Evolutionary conservation across 805 yeast species (phyloP).

Genomic region (Starmerella davenportii): DNA sequence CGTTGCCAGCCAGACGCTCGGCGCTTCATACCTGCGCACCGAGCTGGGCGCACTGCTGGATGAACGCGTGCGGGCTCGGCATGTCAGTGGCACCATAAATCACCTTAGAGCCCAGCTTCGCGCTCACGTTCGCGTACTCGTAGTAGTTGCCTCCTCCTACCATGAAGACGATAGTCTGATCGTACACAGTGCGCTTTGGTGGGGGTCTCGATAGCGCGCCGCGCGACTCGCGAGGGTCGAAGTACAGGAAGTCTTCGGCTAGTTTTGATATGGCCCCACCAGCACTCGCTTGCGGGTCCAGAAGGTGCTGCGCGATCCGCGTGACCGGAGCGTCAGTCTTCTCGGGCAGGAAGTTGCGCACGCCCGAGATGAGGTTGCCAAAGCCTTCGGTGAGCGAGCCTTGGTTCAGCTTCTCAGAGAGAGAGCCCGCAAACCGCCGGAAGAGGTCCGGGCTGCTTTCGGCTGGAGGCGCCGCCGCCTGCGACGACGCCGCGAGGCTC

Average conservation of each 20-base stretch:
- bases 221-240: constrained; percentile 71
- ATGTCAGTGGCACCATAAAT: constrained; percentile 70
- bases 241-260: constrained; percentile 65
- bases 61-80: constrained; percentile 20
- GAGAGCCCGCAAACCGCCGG: constrained; percentile 45
- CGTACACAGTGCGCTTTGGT: constrained; percentile 66
- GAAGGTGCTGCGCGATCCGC: constrained; percentile 72
- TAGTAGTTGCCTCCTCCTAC: constrained; percentile 94
- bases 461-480: constrained; percentile 16
- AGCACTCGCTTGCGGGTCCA: constrained; percentile 45
- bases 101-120: constrained; percentile 49
- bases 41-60: constrained; percentile 21
- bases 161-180: constrained; percentile 72
- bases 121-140: constrained; percentile 86
- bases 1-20: too few species aligned
- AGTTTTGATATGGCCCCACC: constrained; percentile 12
- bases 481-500: constrained; percentile 21
- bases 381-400: constrained; percentile 77
- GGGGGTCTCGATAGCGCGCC: constrained; percentile 71
- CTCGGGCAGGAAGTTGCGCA: constrained; percentile 73
- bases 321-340: constrained; percentile 80
- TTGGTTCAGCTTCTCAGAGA: constrained; percentile 63
- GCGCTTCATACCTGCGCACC: constrained; percentile 18
- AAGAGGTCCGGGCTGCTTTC: constrained; percentile 22
- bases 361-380: constrained; percentile 72